Conservation (phyloP, 2,329 filamentous ascomycete genomes). For the Aspergillus ustus region DNA sequence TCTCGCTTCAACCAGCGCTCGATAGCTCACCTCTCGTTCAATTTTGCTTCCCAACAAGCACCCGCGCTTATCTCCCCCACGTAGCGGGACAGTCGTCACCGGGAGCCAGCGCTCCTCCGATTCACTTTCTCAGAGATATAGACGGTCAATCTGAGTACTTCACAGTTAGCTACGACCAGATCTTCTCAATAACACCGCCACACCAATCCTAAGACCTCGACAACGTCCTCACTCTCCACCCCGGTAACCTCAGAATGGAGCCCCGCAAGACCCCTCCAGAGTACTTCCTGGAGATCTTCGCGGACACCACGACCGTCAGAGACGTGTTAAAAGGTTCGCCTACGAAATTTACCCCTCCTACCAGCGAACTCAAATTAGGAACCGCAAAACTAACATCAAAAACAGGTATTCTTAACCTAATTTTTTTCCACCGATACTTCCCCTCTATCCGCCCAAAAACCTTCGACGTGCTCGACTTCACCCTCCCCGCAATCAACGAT, state of each 20-base stretch:
- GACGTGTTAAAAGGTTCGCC: conserved; percentile 86
- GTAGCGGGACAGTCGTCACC: conserved; percentile 20
- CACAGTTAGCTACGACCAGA: background rate
- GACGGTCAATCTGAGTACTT: background rate
- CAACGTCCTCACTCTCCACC: background rate
- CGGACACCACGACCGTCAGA: conserved; percentile 84
- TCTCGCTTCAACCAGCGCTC: conserved; percentile 4
- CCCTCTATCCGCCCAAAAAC: conserved; percentile 80
- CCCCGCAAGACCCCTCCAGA: conserved; percentile 72
- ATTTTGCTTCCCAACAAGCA: conserved; percentile 11
- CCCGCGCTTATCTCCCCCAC: conserved; percentile 19
- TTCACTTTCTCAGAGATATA: background rate
- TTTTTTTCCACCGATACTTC: conserved; percentile 99
- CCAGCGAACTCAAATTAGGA: background rate
- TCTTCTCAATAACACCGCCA: background rate
- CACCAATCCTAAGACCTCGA: background rate
- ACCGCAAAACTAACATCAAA: background rate
- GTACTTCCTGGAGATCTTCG: conserved; percentile 92
- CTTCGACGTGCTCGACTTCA: conserved; percentile 87
- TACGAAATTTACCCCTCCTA: background rate
- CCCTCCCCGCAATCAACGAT: conserved; percentile 86
- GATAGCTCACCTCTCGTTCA: conserved; percentile 6
- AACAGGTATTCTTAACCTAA: conserved; percentile 87
- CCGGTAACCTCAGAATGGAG: conserved; percentile 57
- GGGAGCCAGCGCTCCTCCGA: background rate